Evolutionary conservation across 805 yeast species (phyloP), one percentile per base, ranked within the genome.

Genomic region (Barnettozyma populi): DNA sequence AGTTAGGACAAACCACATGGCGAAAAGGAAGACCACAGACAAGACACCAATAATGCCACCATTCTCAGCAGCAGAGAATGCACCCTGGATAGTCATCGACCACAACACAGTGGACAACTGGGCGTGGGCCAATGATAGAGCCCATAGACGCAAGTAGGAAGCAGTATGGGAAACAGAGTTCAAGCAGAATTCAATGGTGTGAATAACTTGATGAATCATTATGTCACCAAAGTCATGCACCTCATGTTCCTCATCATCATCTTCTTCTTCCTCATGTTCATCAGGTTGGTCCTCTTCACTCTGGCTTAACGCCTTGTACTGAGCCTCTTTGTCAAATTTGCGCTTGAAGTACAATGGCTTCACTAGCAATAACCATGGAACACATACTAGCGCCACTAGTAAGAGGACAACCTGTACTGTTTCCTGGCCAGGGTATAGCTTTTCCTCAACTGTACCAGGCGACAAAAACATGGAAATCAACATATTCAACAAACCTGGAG

Each of bases 91-190:
- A 2, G 99, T 94, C 99, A 94, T 94, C 37, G 84, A 72, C 50
- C 50, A 94, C 66, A 94, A 73, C 10, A 94, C 99, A 11, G 87
- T 74, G 1, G 98, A 92, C 60, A 94, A 76, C 72, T 94, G 99
- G 13, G 97, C 95, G 70, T 94, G 99, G 0, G 99, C 99, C 54
- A 94, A 78, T 1, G 98, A 94, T 57, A 94, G 74, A 2, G 99
- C 99, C 99, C 99, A 94, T 55, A 94, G 72, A 68, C 99, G 86
- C 57, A 94, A 75, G 63, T 94, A 94, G 0, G 98, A 94, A 0
- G 99, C 99, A 1, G 99, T 94, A 67, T 94, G 99, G 13, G 97
- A 89, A 32, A 94, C 96, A 73, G 96, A 86, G 69, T 95, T 95
- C 64, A 94, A 76, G 65, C 99, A 94, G 71, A 94, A 94, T 73